Conservation (phyloP, 768 basidiomycete species). For the Boletus sp. region DNA sequence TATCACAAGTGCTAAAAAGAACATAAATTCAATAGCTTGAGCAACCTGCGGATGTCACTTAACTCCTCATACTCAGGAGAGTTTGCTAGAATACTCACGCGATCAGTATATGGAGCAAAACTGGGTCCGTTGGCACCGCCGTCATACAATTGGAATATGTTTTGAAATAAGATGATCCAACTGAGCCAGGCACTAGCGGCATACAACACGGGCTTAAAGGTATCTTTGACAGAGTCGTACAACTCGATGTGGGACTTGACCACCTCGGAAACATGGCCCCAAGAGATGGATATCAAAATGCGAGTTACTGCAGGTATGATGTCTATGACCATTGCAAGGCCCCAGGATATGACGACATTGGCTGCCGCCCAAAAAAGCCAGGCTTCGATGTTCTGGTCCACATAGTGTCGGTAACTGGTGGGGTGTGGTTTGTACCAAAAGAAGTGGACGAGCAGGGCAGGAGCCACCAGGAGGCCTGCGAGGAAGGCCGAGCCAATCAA, state of each 20-base stretch:
- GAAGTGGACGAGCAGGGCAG: conserved; percentile 64
- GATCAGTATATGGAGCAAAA: conserved; percentile 57
- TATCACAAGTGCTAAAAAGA: conserved; percentile 68
- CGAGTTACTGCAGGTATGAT: conserved; percentile 57
- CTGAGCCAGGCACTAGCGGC: conserved; percentile 68
- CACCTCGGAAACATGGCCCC: conserved; percentile 75
- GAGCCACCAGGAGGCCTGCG: conserved; percentile 57
- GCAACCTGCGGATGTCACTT: conserved; percentile 39
- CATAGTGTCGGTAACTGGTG: conserved; percentile 53
- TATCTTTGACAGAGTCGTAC: conserved; percentile 69
- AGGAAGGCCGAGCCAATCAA: conserved; percentile 70
- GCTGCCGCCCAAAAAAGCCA: conserved; percentile 85
- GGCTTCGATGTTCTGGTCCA: conserved; percentile 65
- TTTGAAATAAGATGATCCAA: conserved; percentile 72
- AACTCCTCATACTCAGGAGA: neutral
- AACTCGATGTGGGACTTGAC: conserved; percentile 67
- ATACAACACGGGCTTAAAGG: conserved; percentile 70
- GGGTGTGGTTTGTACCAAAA: conserved; percentile 67
- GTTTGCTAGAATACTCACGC: conserved; percentile 38
- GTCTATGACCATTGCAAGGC: conserved; percentile 69
- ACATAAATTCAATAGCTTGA: conserved; percentile 68
- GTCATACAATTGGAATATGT: conserved; percentile 61
- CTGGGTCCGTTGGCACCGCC: conserved; percentile 38
- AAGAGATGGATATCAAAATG: conserved; percentile 52
- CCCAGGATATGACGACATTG: conserved; percentile 78